Evolutionary conservation across 176 grass and related monocot species (phyloP).

Genomic region (Phyllostachys edulis): DNA sequence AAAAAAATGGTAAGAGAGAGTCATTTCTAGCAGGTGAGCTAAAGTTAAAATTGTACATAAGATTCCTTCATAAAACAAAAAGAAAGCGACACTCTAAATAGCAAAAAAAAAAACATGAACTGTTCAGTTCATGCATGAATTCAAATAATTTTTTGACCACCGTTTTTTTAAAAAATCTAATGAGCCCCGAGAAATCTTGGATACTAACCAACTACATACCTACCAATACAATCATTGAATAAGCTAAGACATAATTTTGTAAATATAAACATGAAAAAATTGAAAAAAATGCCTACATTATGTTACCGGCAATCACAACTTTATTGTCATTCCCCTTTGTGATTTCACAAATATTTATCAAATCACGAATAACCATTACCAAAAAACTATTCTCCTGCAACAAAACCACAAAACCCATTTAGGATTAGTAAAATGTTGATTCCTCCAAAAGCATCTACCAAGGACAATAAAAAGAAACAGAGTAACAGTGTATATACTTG

Average conservation of each 20-base stretch:
- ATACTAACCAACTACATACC: slow-evolving; percentile 82
- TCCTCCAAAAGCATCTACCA: background rate
- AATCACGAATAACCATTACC: too few relatives aligned
- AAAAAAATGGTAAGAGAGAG: too few relatives aligned
- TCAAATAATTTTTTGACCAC: slow-evolving; percentile 77
- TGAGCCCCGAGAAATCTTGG: slow-evolving; percentile 72
- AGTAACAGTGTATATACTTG: slow-evolving; percentile 51
- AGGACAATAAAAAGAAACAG: background rate
- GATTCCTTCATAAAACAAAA: too few relatives aligned
- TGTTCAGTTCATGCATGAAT: slow-evolving; percentile 49
- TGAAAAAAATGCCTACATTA: slow-evolving; percentile 58
- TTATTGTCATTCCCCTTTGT: slow-evolving; percentile 97
- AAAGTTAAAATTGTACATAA: too few relatives aligned
- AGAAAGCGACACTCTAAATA: too few relatives aligned
- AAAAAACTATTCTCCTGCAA: too few relatives aligned
- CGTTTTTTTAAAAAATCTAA: slow-evolving; percentile 81
- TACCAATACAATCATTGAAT: slow-evolving; percentile 21
- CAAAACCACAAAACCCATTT: too few relatives aligned
- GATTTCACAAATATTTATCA: background rate
- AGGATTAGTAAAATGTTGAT: too few relatives aligned
- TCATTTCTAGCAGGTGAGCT: too few relatives aligned
- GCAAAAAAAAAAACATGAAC: too few relatives aligned
- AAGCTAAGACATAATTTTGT: slow-evolving; percentile 24
- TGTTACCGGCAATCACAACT: slow-evolving; percentile 96
- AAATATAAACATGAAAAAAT: background rate